Conservation (phyloP, 148 eudicot genomes). For the Heliamphora exappendiculata region DNA sequence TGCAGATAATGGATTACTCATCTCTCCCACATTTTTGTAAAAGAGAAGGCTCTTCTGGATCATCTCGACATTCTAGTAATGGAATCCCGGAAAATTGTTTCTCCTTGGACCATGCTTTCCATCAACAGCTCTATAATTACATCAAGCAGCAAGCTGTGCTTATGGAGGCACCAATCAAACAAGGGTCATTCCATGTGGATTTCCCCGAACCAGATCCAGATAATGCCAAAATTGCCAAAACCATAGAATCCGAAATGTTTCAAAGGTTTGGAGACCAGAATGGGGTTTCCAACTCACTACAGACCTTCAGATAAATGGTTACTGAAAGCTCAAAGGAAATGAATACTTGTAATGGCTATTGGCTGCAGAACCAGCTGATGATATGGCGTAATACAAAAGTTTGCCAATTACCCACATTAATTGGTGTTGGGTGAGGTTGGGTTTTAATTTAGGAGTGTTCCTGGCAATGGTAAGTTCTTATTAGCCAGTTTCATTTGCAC, state of each 20-base stretch:
- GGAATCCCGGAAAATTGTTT: constrained; percentile 56
- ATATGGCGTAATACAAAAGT: neutral
- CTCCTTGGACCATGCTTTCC: constrained; percentile 63
- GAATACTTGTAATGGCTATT: neutral
- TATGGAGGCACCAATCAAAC: constrained; percentile 36
- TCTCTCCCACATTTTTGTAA: constrained; percentile 93
- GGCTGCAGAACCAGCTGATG: neutral
- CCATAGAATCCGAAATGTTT: constrained; percentile 67
- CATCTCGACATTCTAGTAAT: constrained; percentile 62
- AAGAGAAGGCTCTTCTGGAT: constrained; percentile 90
- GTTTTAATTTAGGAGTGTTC: neutral
- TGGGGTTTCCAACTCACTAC: constrained; percentile 38
- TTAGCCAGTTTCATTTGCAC: no score
- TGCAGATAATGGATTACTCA: constrained; percentile 92
- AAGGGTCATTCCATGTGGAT: constrained; percentile 76
- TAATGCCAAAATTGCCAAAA: constrained; percentile 66
- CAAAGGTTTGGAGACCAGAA: constrained; percentile 52
- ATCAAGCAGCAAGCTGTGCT: constrained; percentile 49
- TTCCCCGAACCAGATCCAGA: constrained; percentile 71
- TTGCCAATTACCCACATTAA: neutral
- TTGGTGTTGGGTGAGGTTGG: constrained; percentile 6
- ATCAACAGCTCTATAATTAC: constrained; percentile 58
- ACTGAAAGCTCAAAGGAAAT: constrained; percentile 22
- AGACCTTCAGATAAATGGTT: constrained; percentile 48
- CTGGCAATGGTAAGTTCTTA: no score